Evolutionary conservation across 1,284 basidiomycete species (phyloP).

Genomic region (Flammula alnicola): DNA sequence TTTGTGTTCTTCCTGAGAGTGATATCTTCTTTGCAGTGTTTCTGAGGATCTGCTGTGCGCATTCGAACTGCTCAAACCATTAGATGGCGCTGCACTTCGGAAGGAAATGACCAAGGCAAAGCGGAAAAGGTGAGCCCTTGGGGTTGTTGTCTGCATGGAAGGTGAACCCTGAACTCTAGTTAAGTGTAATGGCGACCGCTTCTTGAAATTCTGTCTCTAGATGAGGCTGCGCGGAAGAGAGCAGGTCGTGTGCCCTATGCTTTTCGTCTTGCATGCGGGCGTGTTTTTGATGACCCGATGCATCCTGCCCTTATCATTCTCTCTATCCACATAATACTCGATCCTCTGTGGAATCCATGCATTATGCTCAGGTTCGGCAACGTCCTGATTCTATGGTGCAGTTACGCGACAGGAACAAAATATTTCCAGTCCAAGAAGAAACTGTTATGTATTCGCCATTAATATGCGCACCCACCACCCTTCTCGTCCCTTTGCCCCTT

Average conservation of each 20-base stretch:
- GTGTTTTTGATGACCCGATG: conserved; percentile 17
- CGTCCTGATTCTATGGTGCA: conserved; percentile 1
- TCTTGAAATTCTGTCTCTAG: conserved; percentile 22
- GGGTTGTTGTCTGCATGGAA: conserved; percentile 13
- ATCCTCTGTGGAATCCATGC: background rate
- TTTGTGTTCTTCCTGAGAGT: too few relatives aligned
- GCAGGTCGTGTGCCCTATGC: background rate
- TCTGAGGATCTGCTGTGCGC: conserved; percentile 98
- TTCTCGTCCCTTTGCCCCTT: conserved; percentile 1
- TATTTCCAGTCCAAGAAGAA: background rate
- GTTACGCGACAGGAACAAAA: conserved; percentile 5
- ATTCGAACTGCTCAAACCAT: conserved; percentile 95
- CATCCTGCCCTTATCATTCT: conserved; percentile 2
- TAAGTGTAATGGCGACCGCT: conserved; percentile 40
- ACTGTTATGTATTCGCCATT: background rate
- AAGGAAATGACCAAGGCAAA: conserved; percentile 99
- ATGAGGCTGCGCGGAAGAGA: conserved; percentile 2
- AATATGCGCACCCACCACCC: conserved; percentile 1
- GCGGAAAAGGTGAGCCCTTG: conserved; percentile 79
- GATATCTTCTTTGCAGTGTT: conserved; percentile 63
- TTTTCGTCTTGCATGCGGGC: conserved; percentile 12
- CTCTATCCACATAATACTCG: conserved; percentile 1
- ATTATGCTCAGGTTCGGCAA: background rate
- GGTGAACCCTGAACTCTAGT: conserved; percentile 7
- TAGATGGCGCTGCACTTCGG: conserved; percentile 93